A percentile compares a stretch with the other conserved stretches of the same genome.
phyloP scores from a whole-genome alignment of 139 green algal genomes.

The Ulvella scutata region DNA sequence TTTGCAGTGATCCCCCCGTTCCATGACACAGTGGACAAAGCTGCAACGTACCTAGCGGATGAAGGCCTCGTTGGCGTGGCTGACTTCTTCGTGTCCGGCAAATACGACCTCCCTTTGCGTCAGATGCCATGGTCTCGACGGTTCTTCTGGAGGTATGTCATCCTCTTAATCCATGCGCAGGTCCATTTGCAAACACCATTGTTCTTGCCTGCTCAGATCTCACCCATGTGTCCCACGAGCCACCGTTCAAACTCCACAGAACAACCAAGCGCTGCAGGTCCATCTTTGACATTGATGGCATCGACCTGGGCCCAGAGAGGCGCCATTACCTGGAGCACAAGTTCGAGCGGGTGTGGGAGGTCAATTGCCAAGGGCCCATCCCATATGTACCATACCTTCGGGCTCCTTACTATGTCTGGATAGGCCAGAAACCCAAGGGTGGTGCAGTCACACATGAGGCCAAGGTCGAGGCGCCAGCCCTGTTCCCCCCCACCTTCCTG shows the following conservation, averaged over 20 bases:
- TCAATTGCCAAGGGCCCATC: constrained; percentile 78
- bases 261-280: constrained; percentile 19
- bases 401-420: constrained; percentile 88
- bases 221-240: not conserved
- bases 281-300: constrained; percentile 87
- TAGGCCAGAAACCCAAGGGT: constrained; percentile 37
- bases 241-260: not conserved
- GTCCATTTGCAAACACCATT: not conserved
- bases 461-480: constrained; percentile 55
- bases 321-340: constrained; percentile 84
- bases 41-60: constrained; percentile 54
- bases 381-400: constrained; percentile 86
- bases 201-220: not conserved
- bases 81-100: constrained; percentile 84
- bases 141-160: constrained; percentile 85
- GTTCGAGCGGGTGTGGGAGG: constrained; percentile 73
- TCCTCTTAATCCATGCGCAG: not conserved
- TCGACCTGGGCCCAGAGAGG: constrained; percentile 89
- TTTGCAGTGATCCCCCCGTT: constrained; percentile 95
- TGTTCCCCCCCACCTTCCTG: constrained; percentile 95
- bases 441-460: constrained; percentile 24
- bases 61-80: constrained; percentile 76
- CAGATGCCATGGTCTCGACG: constrained; percentile 72
- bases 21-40: constrained; percentile 77
- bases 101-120: constrained; percentile 84